Base-by-base conservation (phyloP, 306 rosid genomes). In the Hylodesmum podocarpum region DNA sequence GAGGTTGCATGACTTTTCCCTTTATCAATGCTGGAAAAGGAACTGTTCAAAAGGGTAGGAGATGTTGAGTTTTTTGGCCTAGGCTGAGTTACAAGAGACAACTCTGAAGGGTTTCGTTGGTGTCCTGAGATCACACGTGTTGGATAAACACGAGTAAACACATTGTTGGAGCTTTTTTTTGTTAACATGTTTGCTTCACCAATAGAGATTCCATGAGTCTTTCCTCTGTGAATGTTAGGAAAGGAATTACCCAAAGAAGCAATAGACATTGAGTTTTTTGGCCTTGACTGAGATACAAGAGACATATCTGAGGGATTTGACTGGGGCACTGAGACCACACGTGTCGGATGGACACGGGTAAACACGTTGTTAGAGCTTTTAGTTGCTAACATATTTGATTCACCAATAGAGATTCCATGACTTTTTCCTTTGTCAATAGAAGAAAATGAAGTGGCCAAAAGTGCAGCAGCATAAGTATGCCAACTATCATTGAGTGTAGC, bases 391-490 rank as follows among this genome's bases (percentile, higher is more conserved):
- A 4, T 19, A 58, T 69, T 6, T 14, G 76, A 12, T 8, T 13
- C 5, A 33, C 41, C 40, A 36, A 28, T 10, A 36, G 3, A 4
- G 27, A 29, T 51, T 68, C 47, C 16, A 34, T 0, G 0, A 1
- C 74, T 44, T 25, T 8, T 18, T 8, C 19, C 54, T 12, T 34
- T 12, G 18, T 44, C 28, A 4, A 12, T 57, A 11, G 19, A 37
- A 0, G 6, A 5, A 13, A 57, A 74, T n/a, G 54, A 9, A 1
- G 49, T 63, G 36, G 68, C 31, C 57, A 83, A 53, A 50, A 73
- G 37, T 3, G 77, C 13, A 67, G 83, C 66, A 13, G 82, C 72
- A 46, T 8, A 8, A 8, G 70, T 55, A 2, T 78, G 5, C 77
- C 76, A 78, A 0, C 3, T 16, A 5, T 47, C 66, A 19, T 14